A percentile compares a stretch with the other conserved stretches of the same genome.
Conservation (phyloP, 2,329 filamentous ascomycete genomes). For the Fusarium decemcellulare region DNA sequence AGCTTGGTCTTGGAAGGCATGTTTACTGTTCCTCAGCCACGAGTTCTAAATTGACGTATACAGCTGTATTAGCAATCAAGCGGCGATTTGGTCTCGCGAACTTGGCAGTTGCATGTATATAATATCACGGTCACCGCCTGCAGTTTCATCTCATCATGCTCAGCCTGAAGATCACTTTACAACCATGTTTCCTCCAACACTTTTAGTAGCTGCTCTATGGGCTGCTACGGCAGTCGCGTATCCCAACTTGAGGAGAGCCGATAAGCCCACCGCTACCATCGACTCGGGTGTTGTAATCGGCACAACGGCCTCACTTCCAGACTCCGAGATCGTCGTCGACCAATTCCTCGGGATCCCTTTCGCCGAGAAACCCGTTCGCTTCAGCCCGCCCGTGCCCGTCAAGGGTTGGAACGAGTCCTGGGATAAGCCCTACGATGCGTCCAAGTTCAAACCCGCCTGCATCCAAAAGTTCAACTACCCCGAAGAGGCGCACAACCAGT, state of each 20-base stretch:
- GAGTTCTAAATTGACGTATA: no score
- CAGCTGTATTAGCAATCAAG: no score
- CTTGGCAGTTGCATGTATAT: no score
- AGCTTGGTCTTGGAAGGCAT: background rate
- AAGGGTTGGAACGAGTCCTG: conserved; percentile 36
- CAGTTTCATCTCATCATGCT: no score
- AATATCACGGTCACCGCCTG: no score
- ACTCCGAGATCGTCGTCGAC: conserved; percentile 37
- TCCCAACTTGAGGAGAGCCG: background rate
- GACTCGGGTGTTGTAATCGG: conserved; percentile 36
- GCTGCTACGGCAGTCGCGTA: background rate
- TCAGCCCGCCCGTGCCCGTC: conserved; percentile 38
- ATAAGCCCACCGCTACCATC: conserved; percentile 33
- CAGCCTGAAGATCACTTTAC: no score
- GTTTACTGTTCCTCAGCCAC: no score
- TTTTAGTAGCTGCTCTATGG: conserved; percentile 3
- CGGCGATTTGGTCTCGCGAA: no score
- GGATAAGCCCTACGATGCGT: conserved; percentile 42
- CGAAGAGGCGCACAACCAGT: conserved; percentile 22
- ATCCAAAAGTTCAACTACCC: conserved; percentile 45
- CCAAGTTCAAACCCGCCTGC: conserved; percentile 42
- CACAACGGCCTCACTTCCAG: conserved; percentile 29
- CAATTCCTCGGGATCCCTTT: conserved; percentile 52
- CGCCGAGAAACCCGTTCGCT: conserved; percentile 45
- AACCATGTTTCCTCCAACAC: conserved; percentile 19